Conservation (phyloP, 2,329 filamentous ascomycete genomes). For the Amauroascus verrucosus region DNA sequence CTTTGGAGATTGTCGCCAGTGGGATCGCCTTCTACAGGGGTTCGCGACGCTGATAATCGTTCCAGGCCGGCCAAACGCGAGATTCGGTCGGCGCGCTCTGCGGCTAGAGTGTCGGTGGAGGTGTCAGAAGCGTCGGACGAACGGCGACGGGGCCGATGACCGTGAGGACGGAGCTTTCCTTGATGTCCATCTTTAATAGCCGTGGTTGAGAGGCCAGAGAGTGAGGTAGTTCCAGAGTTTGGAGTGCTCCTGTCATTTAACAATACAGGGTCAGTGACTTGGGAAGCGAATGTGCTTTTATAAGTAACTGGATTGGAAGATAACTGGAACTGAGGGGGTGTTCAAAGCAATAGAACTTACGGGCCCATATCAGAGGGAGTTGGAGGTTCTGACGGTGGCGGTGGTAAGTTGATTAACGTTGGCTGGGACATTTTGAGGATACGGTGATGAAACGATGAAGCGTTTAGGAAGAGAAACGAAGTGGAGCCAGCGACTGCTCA, state of each 20-base stretch:
- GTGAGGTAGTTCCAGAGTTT: constrained; percentile 81
- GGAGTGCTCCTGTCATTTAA: constrained; percentile 66
- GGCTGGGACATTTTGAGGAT: constrained; percentile 52
- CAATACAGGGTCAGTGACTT: constrained; percentile 18
- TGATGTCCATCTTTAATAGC: constrained; percentile 95
- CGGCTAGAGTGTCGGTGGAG: constrained; percentile 67
- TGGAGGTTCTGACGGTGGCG: constrained; percentile 68
- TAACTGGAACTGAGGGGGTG: no score
- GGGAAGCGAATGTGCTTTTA: no score
- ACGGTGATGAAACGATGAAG: background rate
- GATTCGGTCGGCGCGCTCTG: constrained; percentile 88
- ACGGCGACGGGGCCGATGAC: constrained; percentile 44
- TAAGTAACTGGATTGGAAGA: no score
- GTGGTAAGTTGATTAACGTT: constrained; percentile 74
- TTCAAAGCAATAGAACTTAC: constrained; percentile 47
- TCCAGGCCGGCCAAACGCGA: constrained; percentile 89
- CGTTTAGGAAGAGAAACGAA: background rate
- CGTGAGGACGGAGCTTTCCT: constrained; percentile 58
- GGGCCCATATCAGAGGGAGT: constrained; percentile 78
- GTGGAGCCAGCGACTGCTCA: background rate
- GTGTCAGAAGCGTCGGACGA: constrained; percentile 48
- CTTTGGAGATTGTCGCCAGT: background rate
- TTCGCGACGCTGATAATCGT: constrained; percentile 55
- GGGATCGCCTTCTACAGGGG: background rate
- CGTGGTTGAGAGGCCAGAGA: constrained; percentile 83